phyloP scores from a whole-genome alignment of 1,139 yeast species.

The Lizanozyma gosingica region DNA sequence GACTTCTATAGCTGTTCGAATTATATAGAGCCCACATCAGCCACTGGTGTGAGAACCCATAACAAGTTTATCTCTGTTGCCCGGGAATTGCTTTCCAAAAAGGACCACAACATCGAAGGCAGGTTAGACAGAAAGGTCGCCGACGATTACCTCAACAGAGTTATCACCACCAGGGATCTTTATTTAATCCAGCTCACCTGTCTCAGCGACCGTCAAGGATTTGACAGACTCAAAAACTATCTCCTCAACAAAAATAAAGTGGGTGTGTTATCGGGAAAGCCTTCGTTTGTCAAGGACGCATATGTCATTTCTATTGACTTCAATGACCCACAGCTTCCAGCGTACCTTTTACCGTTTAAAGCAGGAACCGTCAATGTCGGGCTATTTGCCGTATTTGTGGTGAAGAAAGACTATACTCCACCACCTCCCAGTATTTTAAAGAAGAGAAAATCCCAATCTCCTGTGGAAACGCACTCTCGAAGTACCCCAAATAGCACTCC shows the following conservation, averaged over 20 bases:
- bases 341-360: constrained; percentile 16
- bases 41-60: constrained; percentile 13
- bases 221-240: constrained; percentile 44
- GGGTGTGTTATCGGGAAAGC: constrained; percentile 52
- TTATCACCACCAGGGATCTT: constrained; percentile 41
- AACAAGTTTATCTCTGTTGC: constrained; percentile 21
- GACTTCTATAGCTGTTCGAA: constrained; percentile 33
- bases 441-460: too few relatives aligned
- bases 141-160: constrained; percentile 45
- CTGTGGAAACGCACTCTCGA: too few relatives aligned
- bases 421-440: neutral
- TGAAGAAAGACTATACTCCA: constrained; percentile 27
- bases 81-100: constrained; percentile 20
- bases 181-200: constrained; percentile 37
- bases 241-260: constrained; percentile 40
- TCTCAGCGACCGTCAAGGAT: constrained; percentile 14
- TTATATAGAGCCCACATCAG: constrained; percentile 18
- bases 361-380: constrained; percentile 18
- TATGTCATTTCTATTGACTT: constrained; percentile 45
- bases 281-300: constrained; percentile 52
- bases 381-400: constrained; percentile 37
- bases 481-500: neutral
- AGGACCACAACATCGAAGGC: constrained; percentile 49
- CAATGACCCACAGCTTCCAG: constrained; percentile 18
- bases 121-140: constrained; percentile 48